Evolutionary conservation across 2,329 filamentous ascomycete species (phyloP).

Genomic region (Xylaria sp.): DNA sequence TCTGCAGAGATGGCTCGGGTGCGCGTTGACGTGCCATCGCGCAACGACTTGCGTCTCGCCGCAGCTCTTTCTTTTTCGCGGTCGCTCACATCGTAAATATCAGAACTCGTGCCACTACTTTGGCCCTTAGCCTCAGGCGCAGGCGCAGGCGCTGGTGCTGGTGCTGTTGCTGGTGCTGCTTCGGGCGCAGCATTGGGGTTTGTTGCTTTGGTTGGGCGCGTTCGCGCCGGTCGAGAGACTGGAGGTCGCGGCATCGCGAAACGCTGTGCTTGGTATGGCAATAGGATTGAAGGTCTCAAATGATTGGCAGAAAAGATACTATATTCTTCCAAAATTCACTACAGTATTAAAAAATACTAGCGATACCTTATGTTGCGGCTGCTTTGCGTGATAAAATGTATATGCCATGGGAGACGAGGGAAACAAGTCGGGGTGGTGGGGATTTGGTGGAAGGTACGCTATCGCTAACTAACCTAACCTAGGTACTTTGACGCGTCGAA

Average conservation of each 20-base stretch:
- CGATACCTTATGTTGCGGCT: constrained; percentile 12
- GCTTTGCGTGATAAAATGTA: constrained; percentile 16
- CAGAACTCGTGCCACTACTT: constrained; percentile 39
- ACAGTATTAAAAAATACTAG: not conserved
- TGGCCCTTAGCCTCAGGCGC: constrained; percentile 18
- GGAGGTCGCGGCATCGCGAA: constrained; percentile 48
- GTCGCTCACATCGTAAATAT: constrained; percentile 51
- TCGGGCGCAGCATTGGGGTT: constrained; percentile 26
- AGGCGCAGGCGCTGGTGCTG: constrained; percentile 26
- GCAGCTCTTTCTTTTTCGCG: constrained; percentile 47
- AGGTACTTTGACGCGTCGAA: constrained; percentile 41
- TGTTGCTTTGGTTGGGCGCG: constrained; percentile 43
- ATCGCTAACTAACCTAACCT: not conserved
- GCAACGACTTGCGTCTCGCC: constrained; percentile 43
- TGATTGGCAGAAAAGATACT: not conserved
- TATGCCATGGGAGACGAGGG: constrained; percentile 9
- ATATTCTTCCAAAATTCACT: not conserved
- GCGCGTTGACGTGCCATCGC: constrained; percentile 35
- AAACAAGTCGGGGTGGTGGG: constrained; percentile 33
- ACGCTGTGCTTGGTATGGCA: constrained; percentile 6
- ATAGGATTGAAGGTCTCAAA: not conserved
- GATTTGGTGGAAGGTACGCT: constrained; percentile 10
- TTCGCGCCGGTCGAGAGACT: constrained; percentile 44
- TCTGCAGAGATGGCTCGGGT: constrained; percentile 29
- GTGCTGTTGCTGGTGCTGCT: constrained; percentile 9